phyloP scores from a whole-genome alignment of 352 stramenopile genomes.

The Globisporangium apiculatum region DNA sequence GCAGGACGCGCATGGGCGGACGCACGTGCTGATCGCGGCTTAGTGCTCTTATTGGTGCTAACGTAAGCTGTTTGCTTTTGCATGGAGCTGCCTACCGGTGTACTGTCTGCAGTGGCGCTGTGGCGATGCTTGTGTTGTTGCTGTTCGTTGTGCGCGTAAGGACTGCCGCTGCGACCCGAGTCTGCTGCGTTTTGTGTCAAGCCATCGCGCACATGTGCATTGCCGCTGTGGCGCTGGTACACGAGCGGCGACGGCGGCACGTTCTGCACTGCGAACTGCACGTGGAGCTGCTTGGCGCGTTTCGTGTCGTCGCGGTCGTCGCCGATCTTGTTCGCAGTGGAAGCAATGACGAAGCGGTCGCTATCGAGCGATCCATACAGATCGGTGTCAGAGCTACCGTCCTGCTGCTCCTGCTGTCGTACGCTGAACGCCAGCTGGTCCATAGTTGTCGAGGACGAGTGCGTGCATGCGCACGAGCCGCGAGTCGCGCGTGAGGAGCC shows the following conservation, averaged over 20 bases:
- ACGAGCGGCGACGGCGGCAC: constrained; percentile 30
- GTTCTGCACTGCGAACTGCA: constrained; percentile 44
- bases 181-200: too few species aligned
- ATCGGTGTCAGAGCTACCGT: not conserved
- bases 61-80: not conserved
- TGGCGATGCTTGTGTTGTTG: too few species aligned
- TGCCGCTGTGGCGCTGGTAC: constrained; percentile 15
- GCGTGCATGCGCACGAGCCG: not conserved
- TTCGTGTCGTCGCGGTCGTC: not conserved
- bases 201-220: not conserved
- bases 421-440: constrained; percentile 22
- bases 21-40: too few species aligned
- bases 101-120: not conserved
- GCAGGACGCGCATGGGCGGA: too few species aligned
- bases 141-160: too few species aligned
- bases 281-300: constrained; percentile 11
- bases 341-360: not conserved
- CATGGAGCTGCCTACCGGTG: not conserved
- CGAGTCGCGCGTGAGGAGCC: not conserved
- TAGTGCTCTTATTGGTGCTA: not conserved
- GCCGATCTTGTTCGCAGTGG: not conserved
- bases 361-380: not conserved
- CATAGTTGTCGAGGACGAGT: constrained; percentile 1
- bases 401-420: not conserved
- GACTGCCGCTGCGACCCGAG: too few species aligned